phyloP scores from a whole-genome alignment of 306 rosid species.

The Gleditsia sinensis region DNA sequence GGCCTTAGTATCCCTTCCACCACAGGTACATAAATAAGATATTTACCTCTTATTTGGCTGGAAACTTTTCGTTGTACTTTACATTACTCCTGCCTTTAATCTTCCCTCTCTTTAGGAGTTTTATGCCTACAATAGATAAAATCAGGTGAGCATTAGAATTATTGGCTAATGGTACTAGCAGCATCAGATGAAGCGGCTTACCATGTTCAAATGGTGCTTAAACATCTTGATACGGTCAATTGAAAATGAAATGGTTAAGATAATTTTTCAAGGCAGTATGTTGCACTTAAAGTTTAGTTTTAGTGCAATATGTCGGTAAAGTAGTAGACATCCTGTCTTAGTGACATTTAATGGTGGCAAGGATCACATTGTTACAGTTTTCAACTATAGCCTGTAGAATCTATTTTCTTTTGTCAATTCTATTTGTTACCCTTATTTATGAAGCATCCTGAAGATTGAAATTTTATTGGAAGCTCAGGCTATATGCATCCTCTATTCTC shows the following conservation, averaged over 20 bases:
- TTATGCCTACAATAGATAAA: background rate
- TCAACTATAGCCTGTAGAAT: background rate
- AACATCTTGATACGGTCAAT: background rate
- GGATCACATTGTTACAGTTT: background rate
- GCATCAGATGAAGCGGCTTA: background rate
- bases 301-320: background rate
- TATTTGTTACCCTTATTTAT: background rate
- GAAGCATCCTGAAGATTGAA: slow-evolving; percentile 11
- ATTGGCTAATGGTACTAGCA: background rate
- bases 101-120: background rate
- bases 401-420: background rate
- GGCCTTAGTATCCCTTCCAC: slow-evolving; percentile 76
- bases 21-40: slow-evolving; percentile 62
- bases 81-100: background rate
- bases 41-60: background rate
- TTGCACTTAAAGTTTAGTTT: slow-evolving; percentile 2
- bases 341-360: slow-evolving; percentile 8
- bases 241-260: background rate
- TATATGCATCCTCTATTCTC: background rate
- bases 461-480: slow-evolving; percentile 8
- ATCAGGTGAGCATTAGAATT: background rate
- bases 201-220: background rate
- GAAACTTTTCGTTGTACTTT: background rate
- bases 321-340: background rate
- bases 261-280: slow-evolving; percentile 16